Evolutionary conservation across 2,329 filamentous ascomycete species (phyloP).

Genomic region (Colletotrichum phormii): DNA sequence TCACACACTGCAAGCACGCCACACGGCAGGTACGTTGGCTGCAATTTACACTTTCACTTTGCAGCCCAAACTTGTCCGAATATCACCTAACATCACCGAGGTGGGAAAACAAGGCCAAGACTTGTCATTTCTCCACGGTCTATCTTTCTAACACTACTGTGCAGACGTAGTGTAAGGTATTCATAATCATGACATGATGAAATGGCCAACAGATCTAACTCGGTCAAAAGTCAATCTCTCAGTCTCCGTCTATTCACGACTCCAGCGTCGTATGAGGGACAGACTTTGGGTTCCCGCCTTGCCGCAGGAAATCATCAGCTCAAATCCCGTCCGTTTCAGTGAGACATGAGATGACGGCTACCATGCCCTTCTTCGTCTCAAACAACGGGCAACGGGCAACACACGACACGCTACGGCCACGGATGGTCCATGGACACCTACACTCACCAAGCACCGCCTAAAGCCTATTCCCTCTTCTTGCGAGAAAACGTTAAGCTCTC

Average conservation of each 20-base stretch:
- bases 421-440: background rate
- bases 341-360: conserved; percentile 29
- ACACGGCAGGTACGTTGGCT: background rate
- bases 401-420: background rate
- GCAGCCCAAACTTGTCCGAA: background rate
- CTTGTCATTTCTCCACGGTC: background rate
- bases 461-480: conserved; percentile 6
- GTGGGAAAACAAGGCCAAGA: background rate
- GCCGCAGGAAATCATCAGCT: conserved; percentile 15
- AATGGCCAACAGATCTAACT: background rate
- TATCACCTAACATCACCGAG: background rate
- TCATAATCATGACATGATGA: background rate
- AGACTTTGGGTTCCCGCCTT: conserved; percentile 20
- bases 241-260: background rate
- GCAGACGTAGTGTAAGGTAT: background rate
- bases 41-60: background rate
- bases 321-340: conserved; percentile 30
- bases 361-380: conserved; percentile 11
- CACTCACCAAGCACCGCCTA: background rate
- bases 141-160: background rate
- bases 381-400: conserved; percentile 7
- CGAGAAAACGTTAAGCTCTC: background rate
- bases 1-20: background rate
- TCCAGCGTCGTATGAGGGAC: background rate
- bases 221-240: background rate